A percentile compares a stretch with the other conserved stretches of the same genome.
Evolutionary conservation across 108 stramenopile species (phyloP).

Genomic region (Nitzschia inconspicua): DNA sequence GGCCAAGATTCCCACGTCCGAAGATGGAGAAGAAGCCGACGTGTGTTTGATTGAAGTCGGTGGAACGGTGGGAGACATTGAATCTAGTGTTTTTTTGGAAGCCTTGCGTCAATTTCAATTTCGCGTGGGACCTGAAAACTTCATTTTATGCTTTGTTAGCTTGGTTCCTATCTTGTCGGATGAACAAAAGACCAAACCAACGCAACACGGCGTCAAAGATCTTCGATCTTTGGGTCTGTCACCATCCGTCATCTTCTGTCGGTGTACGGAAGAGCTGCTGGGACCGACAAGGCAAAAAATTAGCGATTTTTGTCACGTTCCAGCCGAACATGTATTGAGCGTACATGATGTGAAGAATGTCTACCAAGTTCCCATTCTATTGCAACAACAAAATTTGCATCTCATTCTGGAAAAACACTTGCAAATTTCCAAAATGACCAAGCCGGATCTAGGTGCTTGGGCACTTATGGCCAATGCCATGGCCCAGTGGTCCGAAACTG

Average conservation of each 20-base stretch:
- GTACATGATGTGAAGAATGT: conserved; percentile 99
- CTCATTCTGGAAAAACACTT: conserved; percentile 64
- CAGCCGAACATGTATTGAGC: conserved; percentile 78
- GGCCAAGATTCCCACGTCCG: conserved; percentile 71
- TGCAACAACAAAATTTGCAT: conserved; percentile 91
- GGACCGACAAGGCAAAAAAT: conserved; percentile 89
- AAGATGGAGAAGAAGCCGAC: conserved; percentile 69
- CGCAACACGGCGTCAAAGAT: conserved; percentile 98
- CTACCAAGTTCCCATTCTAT: conserved; percentile 95
- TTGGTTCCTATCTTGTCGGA: conserved; percentile 96
- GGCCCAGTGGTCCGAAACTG: conserved; percentile 69
- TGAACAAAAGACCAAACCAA: conserved; percentile 99
- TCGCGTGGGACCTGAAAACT: conserved; percentile 92
- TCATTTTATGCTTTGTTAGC: conserved; percentile 93
- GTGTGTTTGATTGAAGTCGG: conserved; percentile 99
- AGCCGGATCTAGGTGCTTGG: conserved; percentile 85
- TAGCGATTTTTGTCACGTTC: conserved; percentile 94
- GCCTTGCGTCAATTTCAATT: conserved; percentile 98
- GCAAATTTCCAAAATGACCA: conserved; percentile 48
- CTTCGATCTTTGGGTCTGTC: conserved; percentile 89
- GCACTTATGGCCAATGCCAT: conserved; percentile 80
- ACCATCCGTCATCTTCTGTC: conserved; percentile 96
- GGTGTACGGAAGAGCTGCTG: conserved; percentile 77
- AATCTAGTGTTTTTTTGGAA: conserved; percentile 92
- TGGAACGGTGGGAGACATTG: conserved; percentile 99